Percentiles rank a stretch among this genome's conserved stretches.
Conservation (phyloP, 371 early-diverging fungal species). For the Mortierella sp. region DNA sequence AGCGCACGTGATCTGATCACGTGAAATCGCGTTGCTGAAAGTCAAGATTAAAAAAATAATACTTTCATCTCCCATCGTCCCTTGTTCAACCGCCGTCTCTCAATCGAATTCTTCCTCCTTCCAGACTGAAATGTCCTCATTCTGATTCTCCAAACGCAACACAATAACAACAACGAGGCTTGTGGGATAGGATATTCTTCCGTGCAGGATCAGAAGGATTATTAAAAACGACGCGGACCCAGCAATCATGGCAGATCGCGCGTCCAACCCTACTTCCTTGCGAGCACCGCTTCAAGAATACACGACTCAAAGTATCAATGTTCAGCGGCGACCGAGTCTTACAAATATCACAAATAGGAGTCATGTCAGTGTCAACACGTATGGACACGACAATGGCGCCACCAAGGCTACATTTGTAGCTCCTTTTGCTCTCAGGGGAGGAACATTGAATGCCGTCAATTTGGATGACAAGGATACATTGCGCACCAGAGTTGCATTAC, state of each 20-base stretch:
- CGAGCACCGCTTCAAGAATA: conserved; percentile 26
- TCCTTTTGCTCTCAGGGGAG: neutral
- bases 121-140: neutral
- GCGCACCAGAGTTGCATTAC: conserved; percentile 21
- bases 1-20: too few species aligned
- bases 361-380: too few species aligned
- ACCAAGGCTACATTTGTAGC: too few species aligned
- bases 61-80: too few species aligned
- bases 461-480: neutral
- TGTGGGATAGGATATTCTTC: too few species aligned
- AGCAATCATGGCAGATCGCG: conserved; percentile 30
- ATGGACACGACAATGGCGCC: neutral
- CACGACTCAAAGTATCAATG: conserved; percentile 1
- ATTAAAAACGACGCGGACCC: neutral
- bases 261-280: conserved; percentile 1
- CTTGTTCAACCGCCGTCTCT: too few species aligned
- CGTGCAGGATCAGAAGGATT: too few species aligned
- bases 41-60: too few species aligned
- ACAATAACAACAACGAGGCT: too few species aligned
- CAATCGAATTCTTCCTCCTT: neutral
- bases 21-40: too few species aligned
- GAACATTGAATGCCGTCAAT: neutral
- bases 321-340: neutral
- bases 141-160: too few species aligned
- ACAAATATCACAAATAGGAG: neutral